Percentiles rank a stretch among this genome's conserved stretches.
Conservation (phyloP, 768 basidiomycete genomes). For the Leccinum subgranulosum region DNA sequence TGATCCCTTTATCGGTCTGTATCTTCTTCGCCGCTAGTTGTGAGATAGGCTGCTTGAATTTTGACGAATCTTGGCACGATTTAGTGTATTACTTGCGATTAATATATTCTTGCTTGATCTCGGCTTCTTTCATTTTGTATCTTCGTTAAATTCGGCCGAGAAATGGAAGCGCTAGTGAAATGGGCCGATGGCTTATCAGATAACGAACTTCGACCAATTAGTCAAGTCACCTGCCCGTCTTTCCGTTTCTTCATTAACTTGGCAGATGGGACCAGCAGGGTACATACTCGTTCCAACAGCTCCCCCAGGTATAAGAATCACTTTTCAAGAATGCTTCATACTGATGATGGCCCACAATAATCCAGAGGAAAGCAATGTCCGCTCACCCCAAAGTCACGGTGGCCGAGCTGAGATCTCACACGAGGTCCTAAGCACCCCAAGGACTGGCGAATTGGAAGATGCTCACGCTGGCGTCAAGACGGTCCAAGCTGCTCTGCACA, state of each 20-base stretch:
- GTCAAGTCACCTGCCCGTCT: neutral
- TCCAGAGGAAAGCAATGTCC: conserved; percentile 2
- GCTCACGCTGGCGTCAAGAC: conserved; percentile 42
- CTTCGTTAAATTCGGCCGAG: neutral
- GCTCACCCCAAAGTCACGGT: neutral
- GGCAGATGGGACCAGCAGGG: conserved; percentile 12
- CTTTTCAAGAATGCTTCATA: too few species aligned
- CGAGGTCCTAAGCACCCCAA: neutral
- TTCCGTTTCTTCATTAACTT: neutral
- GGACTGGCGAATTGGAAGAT: conserved; percentile 16
- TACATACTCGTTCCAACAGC: conserved; percentile 17
- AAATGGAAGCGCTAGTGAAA: neutral
- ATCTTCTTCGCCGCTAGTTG: neutral
- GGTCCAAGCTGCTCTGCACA: conserved; percentile 49
- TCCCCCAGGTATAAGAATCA: conserved; percentile 11
- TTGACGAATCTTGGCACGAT: neutral
- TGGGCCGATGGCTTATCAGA: conserved; percentile 8
- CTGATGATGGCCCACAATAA: conserved; percentile 3
- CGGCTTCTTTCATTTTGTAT: neutral
- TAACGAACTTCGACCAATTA: neutral
- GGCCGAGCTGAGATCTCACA: neutral
- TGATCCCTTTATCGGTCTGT: neutral
- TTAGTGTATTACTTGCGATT: neutral
- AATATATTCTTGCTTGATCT: neutral
- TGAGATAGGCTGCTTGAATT: neutral